Percentiles rank a stretch among this genome's conserved stretches.
These are phyloP conservation scores for Solanum gracilifrons DNA, from an alignment of 257 asterid genomes.

Conservation along the genomic window DNA sequence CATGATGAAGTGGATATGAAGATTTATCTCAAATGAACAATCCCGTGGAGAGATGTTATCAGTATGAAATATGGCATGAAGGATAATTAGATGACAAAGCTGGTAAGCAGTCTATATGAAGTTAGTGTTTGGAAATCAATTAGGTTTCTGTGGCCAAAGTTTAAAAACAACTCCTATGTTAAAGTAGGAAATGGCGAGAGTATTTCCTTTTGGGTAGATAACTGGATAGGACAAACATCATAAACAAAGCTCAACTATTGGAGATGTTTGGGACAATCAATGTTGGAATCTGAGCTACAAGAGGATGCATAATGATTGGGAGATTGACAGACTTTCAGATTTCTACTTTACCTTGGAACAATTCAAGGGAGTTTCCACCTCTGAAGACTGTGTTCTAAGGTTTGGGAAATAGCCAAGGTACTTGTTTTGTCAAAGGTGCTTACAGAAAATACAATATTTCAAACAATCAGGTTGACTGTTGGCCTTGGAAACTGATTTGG, in stretches of 20 bases:
- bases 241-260: background rate
- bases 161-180: background rate
- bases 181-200: background rate
- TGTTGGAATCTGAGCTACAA: background rate
- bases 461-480: background rate
- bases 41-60: background rate
- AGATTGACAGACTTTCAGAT: background rate
- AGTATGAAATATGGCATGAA: background rate
- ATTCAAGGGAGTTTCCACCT: background rate
- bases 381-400: background rate
- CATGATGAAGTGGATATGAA: background rate
- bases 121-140: background rate
- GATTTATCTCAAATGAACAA: background rate
- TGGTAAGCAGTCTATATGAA: background rate
- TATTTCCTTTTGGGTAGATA: background rate
- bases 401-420: background rate
- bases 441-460: background rate
- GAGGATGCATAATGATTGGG: background rate
- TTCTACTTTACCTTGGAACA: background rate
- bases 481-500: background rate
- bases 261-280: background rate
- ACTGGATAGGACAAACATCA: background rate
- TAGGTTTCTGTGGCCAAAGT: background rate
- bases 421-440: background rate
- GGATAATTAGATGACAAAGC: background rate